phyloP scores from a whole-genome alignment of 768 basidiomycete species.

The Termitomyces sp. region DNA sequence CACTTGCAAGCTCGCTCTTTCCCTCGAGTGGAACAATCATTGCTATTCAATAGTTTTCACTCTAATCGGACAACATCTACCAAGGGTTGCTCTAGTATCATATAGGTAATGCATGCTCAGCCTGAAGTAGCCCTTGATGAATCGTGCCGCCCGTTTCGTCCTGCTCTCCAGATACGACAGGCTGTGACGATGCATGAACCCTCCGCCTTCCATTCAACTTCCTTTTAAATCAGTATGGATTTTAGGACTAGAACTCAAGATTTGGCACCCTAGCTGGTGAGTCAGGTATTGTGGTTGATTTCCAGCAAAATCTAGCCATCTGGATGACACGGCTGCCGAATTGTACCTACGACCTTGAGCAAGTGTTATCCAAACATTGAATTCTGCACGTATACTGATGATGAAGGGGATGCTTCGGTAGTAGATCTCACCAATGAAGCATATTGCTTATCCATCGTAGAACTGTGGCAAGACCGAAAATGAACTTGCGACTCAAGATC shows the following conservation, averaged over 20 bases:
- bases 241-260: background rate
- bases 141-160: background rate
- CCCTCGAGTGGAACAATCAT: background rate
- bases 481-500: background rate
- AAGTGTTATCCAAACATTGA: background rate
- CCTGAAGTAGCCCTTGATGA: too few relatives aligned
- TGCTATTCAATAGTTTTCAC: background rate
- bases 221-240: background rate
- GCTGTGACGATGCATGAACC: background rate
- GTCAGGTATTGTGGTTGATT: background rate
- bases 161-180: background rate
- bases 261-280: background rate
- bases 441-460: background rate
- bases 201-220: background rate
- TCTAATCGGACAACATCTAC: background rate
- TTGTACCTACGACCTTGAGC: background rate
- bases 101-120: background rate
- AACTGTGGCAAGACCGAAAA: slow-evolving; percentile 2
- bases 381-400: background rate
- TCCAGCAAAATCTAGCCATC: background rate
- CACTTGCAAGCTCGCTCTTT: background rate
- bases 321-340: background rate
- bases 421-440: background rate
- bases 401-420: background rate
- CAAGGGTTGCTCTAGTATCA: background rate